Base-by-base conservation (phyloP, 495 filamentous ascomycete genomes). In the Talaromyces adpressus region DNA sequence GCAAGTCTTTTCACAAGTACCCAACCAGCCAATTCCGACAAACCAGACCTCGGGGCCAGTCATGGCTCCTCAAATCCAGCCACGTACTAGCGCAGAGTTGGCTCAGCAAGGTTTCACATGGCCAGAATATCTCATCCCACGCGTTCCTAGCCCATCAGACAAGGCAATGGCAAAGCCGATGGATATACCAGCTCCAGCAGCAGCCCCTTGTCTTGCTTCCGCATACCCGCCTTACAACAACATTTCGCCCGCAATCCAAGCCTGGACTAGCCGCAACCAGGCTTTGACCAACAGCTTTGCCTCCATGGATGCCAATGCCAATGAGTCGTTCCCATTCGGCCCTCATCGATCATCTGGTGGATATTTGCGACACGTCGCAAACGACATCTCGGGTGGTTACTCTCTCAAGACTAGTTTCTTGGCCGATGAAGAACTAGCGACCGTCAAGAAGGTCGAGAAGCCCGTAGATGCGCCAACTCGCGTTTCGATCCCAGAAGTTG, bases 141-240 rank as follows among this genome's bases (percentile, higher is more conserved):
- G 51, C 25, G 20, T 54, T 54, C 51, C 71, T 23, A 73, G 71
- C 49, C 71, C 71, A 59, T 73, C 71, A 47, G 71, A 73, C 66
- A 69, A 71, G 20, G 71, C 71, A 14, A 62, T 73, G 57, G 71
- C 71, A 22, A 67, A 65, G 49, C 64, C 70, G 4, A 16, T 41
- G 36, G 20, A 22, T 11, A 57, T 57, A 56, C 27, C 25, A 30
- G 27, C 57, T 22, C 59, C 56, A 22, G 18, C 23, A n/a, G 22
- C 11, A 25, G 2, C 25, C 6, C 23, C 51, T 18, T 32, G 32
- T 29, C 34, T 32, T 8, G 29, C 27, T 41, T 9, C 29, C 30
- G 20, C 25, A 16, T 59, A 32, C 22, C 25, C 62, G n/a, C 32
- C 41, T 51, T 20, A 22, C 39, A 41, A 22, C 27, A 16, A 14